Base-by-base conservation (phyloP, 257 asterid species). In the Solanum tarijense region DNA sequence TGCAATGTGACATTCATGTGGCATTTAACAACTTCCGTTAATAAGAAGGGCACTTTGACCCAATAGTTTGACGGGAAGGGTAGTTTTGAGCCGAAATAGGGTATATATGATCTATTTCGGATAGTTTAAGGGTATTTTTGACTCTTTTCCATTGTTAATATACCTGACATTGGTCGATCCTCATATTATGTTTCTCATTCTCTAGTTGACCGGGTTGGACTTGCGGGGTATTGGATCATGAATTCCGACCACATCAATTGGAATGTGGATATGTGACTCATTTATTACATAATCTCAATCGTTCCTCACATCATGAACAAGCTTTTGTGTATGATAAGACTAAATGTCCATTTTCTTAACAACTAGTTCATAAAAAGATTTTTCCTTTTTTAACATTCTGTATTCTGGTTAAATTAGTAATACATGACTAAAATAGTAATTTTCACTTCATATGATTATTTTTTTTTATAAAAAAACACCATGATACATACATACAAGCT, bases 141-240 rank as follows among this genome's bases (percentile, higher is more conserved):
- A 39, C 1, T 4, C 12, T 39, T 39, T 39, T 39, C 12, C 7
- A 0, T 62, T 23, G 7, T n/a, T 62, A 2, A 62, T 62, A 9
- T 62, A n/a, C 0, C 3, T 62, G 14, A n/a, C 8, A 18, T n/a
- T 65, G 1, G 0, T n/a, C 1, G 5, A 0, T 9, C 14, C 31
- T 65, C 16, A 62, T 9, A n/a, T n/a, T 62, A 62, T 62, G 3
- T 62, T 62, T 62, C 27, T 10, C 71, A n/a, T 23, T 5, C 69
- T 62, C 14, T 62, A 62, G 31, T 23, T 9, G 13, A 23, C 1
- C 6, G 29, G 5, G 3, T 23, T 23, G 69, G 10, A 3, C 6
- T 23, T 8, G 29, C 6, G 12, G 68, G 13, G 29, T 62, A 13
- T 62, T 62, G 3, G 5, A 62, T n/a, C 14, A n/a, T 62, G 6